Percentiles rank a stretch among this genome's conserved stretches.
Evolutionary conservation across 78 protist genomes (phyloP).

Genomic region (Guillardia theta): DNA sequence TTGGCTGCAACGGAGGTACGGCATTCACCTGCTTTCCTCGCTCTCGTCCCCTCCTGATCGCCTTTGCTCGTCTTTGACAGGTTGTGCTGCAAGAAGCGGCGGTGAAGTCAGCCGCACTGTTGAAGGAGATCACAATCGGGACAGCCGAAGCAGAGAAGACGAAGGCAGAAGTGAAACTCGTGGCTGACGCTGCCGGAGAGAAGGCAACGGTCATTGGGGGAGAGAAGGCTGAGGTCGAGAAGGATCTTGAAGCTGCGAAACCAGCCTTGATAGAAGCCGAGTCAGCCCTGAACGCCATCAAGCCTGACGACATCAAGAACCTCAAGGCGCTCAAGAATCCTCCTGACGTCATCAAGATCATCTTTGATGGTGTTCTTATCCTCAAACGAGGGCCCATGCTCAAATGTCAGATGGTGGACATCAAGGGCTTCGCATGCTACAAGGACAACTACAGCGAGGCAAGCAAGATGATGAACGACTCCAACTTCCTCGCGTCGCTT

Average conservation of each 20-base stretch:
- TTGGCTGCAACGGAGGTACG: conserved; percentile 75
- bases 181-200: conserved; percentile 42
- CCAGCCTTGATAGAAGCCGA: conserved; percentile 78
- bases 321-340: conserved; percentile 71
- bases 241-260: conserved; percentile 70
- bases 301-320: conserved; percentile 68
- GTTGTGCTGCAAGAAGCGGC: not conserved
- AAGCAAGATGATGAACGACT: conserved; percentile 49
- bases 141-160: conserved; percentile 76
- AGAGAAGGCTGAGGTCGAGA: conserved; percentile 76
- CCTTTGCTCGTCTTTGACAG: no score
- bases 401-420: conserved; percentile 34
- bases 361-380: conserved; percentile 83
- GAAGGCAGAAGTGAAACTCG: conserved; percentile 62
- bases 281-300: conserved; percentile 70
- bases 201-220: conserved; percentile 55
- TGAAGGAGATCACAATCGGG: conserved; percentile 60
- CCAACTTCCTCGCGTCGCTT: conserved; percentile 55
- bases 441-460: conserved; percentile 56
- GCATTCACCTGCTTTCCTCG: no score
- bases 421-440: conserved; percentile 40
- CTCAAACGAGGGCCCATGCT: conserved; percentile 35
- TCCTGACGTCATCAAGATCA: conserved; percentile 75
- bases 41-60: no score
- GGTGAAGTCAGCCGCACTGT: conserved; percentile 29